These are phyloP conservation scores for Eimeria nieschulzi DNA, from an alignment of 169 alveolate genomes.

Conservation along the genomic window DNA sequence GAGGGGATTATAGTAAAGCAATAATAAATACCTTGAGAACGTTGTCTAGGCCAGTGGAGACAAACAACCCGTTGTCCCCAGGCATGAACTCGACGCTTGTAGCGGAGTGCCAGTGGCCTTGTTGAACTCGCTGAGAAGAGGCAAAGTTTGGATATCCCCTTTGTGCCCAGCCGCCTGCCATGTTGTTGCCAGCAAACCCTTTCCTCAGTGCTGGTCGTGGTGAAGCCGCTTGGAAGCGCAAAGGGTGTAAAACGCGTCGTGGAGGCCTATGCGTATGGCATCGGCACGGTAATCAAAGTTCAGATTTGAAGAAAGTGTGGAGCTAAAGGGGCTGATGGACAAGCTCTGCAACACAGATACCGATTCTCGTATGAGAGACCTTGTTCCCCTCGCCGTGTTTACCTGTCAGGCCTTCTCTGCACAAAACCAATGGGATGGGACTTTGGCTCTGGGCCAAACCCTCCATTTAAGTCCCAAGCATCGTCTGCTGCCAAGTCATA, in stretches of 20 bases:
- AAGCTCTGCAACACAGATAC: background rate
- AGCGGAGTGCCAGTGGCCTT: slow-evolving; percentile 59
- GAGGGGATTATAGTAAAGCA: no score
- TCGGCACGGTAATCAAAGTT: background rate
- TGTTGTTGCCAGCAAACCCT: background rate
- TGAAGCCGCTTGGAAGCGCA: slow-evolving; percentile 61
- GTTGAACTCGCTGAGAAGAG: slow-evolving; percentile 1
- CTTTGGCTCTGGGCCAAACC: slow-evolving; percentile 67
- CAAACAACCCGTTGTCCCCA: slow-evolving; percentile 71
- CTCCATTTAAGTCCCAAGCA: slow-evolving; percentile 47
- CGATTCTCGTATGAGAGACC: background rate
- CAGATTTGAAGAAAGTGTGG: no score
- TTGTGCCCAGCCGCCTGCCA: background rate
- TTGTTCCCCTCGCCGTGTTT: slow-evolving; percentile 1
- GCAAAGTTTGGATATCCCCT: no score
- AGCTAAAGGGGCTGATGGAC: no score
- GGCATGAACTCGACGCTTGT: slow-evolving; percentile 75
- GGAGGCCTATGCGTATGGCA: slow-evolving; percentile 41
- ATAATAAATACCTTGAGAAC: slow-evolving; percentile 48
- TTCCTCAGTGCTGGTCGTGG: background rate
- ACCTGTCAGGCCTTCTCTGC: slow-evolving; percentile 59
- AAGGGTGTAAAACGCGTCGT: slow-evolving; percentile 46
- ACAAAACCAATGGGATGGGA: slow-evolving; percentile 51
- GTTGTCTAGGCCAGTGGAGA: slow-evolving; percentile 65
- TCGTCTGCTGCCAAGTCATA: slow-evolving; percentile 69